phyloP scores from a whole-genome alignment of 176 grass and related monocot species.

The Miscanthus lutarioriparius region DNA sequence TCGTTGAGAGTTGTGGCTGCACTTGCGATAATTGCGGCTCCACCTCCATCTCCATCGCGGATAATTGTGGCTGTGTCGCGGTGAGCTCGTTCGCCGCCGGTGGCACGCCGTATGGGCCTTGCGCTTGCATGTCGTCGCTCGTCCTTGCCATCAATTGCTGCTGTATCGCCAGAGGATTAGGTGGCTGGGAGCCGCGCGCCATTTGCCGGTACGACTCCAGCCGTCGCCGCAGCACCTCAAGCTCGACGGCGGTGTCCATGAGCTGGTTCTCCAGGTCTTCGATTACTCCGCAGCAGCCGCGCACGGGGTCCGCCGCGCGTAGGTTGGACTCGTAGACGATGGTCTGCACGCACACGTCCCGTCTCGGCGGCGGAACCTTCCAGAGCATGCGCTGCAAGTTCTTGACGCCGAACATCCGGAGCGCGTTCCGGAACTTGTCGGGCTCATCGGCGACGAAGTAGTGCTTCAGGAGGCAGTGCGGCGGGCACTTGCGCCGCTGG shows the following conservation, averaged over 20 bases:
- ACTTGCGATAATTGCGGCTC: background rate
- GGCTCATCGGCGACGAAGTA: constrained; percentile 40
- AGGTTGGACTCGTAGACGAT: constrained; percentile 33
- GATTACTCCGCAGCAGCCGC: constrained; percentile 4
- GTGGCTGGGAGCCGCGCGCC: background rate
- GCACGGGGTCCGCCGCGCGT: constrained; percentile 15
- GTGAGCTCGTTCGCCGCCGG: background rate
- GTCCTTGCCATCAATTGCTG: background rate
- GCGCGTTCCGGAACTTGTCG: constrained; percentile 29
- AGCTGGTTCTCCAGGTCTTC: background rate
- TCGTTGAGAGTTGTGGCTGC: background rate
- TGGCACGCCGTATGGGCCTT: background rate
- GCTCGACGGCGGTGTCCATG: background rate
- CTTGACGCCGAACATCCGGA: constrained; percentile 42
- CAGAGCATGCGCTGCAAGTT: constrained; percentile 17
- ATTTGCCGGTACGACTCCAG: background rate
- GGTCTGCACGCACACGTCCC: constrained; percentile 24
- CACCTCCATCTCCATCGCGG: background rate
- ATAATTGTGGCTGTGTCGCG: background rate
- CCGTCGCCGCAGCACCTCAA: background rate
- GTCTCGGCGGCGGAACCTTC: background rate
- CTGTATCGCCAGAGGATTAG: background rate
- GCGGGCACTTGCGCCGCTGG: constrained; percentile 43
- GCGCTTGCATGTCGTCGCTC: background rate
- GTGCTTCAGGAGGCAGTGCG: constrained; percentile 36